Evolutionary conservation across 306 rosid species (phyloP), one percentile per base, ranked within the genome.

Genomic region (Lathyrus aphaca): DNA sequence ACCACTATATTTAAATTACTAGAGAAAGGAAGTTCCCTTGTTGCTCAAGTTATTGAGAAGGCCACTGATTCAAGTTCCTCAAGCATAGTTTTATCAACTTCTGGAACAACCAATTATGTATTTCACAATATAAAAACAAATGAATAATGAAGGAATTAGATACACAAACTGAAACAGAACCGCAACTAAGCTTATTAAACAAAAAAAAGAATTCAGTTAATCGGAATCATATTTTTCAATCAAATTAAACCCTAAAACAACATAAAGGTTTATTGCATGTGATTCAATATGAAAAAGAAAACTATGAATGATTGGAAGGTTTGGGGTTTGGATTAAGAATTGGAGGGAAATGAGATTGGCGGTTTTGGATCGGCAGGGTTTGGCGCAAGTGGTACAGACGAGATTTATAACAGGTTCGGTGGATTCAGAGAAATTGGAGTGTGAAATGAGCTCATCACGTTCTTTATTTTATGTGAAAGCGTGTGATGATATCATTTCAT

Each of bases 301-400:
- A 23, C 1, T 17, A 55, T 37, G 37, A 45, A 56, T 37, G 8
- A 57, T 27, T 8, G 37, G 13, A 21, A 32, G 8, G 25, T 4
- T 46, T n/a, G 45, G 46, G 30, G 13, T 5, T 42, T 43, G 19
- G 25, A 14, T 4, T 7, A 42, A 44, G 43, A 72, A 73, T 54
- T 19, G 73, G n/a, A 74, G 45, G 9, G 0, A 46, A 3, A 5
- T 1, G 56, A 3, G 5, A 74, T 67, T 14, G 1, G 90, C 98
- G 43, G 98, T 90, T 86, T 90, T 93, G 82, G 98, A 91, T 91
- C 97, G 97, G 89, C 97, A 91, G 0, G 97, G 99, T 76, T 94
- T 91, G 87, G 86, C 89, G 62, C 97, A 88, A 62, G 79, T 15
- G 40, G 92, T 57, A 83, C 99, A 94, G 19, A 94, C 81, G 67